Base-by-base conservation (phyloP, 805 yeast species). In the Ogataea parapolymorpha region DNA sequence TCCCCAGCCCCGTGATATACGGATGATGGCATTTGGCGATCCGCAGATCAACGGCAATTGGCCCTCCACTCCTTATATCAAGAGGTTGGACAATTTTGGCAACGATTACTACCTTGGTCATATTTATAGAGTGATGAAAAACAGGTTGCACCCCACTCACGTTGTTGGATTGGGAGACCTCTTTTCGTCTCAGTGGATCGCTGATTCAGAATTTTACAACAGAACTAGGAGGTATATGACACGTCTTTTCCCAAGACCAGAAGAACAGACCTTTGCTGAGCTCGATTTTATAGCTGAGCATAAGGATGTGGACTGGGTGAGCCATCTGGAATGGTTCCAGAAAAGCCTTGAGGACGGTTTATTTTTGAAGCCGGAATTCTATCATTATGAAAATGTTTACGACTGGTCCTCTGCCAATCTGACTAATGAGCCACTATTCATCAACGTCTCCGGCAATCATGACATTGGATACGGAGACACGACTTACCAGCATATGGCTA, bases 391-490 rank as follows among this genome's bases (percentile, higher is more conserved):
- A 35, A 78, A 84, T 58, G 76, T 82, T 5, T 76, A 78, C 48
- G 84, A 82, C 53, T 85, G 95, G 95, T 67, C 71, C 27, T 32
- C 39, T 33, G 46, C 57, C 3, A 53, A 63, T 17, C 51, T 62
- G 50, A 67, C 60, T 15, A 70, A 73, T 26, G 78, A 77, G 44
- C 90, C 87, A 9, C 63, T 85, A 26, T 78, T 91, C 56, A 74
- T 88, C 46, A 93, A 93, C 59, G 67, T 93, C 34, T 82, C 95
- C 2, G 99, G 99, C 2, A 93, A 93, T 60, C 99, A 93, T 60
- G 99, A 93, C 61, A 80, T 91, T 35, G 99, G 99, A 0, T 91
- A 93, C 59, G 98, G 98, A 0, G 99, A 93, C 62, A 87, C 95
- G 29, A 89, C 96, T 0, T 80, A 81, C 68, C 96, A 87, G 55